A percentile compares a stretch with the other conserved stretches of the same genome.
phyloP scores from a whole-genome alignment of 345 rosid species.

The Nephelium lappaceum region DNA sequence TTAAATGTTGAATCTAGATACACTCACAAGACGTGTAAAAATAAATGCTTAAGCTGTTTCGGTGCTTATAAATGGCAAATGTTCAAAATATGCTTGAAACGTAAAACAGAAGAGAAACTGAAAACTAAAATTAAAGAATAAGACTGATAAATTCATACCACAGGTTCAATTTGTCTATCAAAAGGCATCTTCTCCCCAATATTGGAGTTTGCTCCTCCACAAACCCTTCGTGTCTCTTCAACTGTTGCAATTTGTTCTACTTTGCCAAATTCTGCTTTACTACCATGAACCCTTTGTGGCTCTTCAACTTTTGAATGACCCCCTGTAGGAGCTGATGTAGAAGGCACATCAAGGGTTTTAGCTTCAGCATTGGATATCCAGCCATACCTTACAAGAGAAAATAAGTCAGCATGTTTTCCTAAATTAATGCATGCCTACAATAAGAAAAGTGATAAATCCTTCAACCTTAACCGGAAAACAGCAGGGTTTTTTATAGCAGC shows the following conservation, averaged over 20 bases:
- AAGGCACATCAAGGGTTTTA: conserved; percentile 28
- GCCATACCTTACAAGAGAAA: conserved; percentile 68
- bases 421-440: conserved; percentile 6
- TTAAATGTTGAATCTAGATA: conserved; percentile 2
- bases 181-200: conserved; percentile 33
- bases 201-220: conserved; percentile 34
- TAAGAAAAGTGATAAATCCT: conserved; percentile 10
- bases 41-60: not conserved
- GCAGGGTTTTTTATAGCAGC: conserved; percentile 66
- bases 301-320: conserved; percentile 38
- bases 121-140: not conserved
- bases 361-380: conserved; percentile 53
- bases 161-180: conserved; percentile 33
- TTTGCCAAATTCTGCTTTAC: conserved; percentile 17
- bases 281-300: conserved; percentile 22
- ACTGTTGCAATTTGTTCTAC: conserved; percentile 28
- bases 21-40: not conserved
- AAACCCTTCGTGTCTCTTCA: conserved; percentile 22
- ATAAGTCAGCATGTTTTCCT: conserved; percentile 18
- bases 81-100: not conserved
- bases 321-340: conserved; percentile 33
- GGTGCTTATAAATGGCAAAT: not conserved
- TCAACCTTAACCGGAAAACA: conserved; percentile 79
- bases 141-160: conserved; percentile 41
- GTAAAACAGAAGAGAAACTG: not conserved